A percentile compares a stretch with the other conserved stretches of the same genome.
Evolutionary conservation across 345 rosid species (phyloP).

Genomic region (Orychophragmus violaceus): DNA sequence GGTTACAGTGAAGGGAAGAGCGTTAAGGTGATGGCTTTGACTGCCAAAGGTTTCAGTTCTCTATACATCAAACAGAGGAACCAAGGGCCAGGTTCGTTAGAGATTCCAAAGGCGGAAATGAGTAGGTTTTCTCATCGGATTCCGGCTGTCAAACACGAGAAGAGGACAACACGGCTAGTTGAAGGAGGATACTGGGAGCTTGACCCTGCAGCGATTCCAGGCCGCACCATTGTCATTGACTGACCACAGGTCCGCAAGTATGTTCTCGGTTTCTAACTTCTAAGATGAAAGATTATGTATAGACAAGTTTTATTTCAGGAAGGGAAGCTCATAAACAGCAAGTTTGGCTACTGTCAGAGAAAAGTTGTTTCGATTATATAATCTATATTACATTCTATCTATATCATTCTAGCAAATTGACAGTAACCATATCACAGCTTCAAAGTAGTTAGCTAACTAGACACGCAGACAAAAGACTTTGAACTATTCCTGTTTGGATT

Average conservation of each 20-base stretch:
- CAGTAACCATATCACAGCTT: constrained; percentile 3
- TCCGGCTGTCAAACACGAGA: constrained; percentile 32
- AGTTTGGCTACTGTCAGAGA: neutral
- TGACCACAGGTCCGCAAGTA: neutral
- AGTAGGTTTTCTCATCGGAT: constrained; percentile 53
- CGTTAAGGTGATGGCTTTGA: constrained; percentile 32
- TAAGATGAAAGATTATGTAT: neutral
- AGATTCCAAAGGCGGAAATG: constrained; percentile 33
- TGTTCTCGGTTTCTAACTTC: neutral
- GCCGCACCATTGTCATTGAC: constrained; percentile 14
- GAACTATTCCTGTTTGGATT: constrained; percentile 29
- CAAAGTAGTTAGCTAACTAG: neutral
- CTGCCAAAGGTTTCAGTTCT: constrained; percentile 11
- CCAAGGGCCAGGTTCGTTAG: constrained; percentile 30
- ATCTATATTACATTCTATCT: too few species aligned
- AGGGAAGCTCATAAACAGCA: neutral
- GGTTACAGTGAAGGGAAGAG: constrained; percentile 19
- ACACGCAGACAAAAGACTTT: neutral
- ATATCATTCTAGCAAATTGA: neutral
- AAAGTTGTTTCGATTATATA: too few species aligned
- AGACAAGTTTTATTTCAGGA: neutral
- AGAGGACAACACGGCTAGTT: constrained; percentile 20
- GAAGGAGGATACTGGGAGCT: constrained; percentile 39
- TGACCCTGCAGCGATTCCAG: constrained; percentile 43
- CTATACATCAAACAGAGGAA: constrained; percentile 32